Evolutionary conservation across 169 alveolate species (phyloP), one percentile per base, ranked within the genome.

Genomic region (Plasmodium chabaudi): DNA sequence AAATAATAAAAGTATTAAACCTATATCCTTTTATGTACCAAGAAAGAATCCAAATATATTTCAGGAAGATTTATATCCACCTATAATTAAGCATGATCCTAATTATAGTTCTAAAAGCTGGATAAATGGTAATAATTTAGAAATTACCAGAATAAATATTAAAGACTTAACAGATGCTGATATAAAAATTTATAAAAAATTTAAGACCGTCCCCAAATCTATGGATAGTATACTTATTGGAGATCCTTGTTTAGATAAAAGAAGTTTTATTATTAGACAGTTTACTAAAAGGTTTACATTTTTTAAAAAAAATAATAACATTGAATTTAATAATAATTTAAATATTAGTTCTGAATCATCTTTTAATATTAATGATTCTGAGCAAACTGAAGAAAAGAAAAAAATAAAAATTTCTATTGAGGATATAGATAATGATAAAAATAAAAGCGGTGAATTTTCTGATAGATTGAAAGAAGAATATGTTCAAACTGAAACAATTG

Each of bases 61-160:
- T 27, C 93, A 91, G 84, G 86, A 74, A 44, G 96, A 93, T 55
- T 86, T 93, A 46, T 93, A 93, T 64, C 90, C 90, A n/a, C 84
- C 79, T 67, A 82, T 82, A 34, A 47, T 82, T 9, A 56, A 55
- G 72, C 77, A 68, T 47, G 72, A 82, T 27, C 90, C 90, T 21
- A 44, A 82, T 4, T 19, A 10, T 56, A 42, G 42, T 9, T 53
- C 79, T 39, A 53, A 27, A 19, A 15, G 68, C 13, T 82, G 90
- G 90, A 67, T 65, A 17, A 57, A 82, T 23, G 90, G 90, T 4
- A 42, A 42, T 25, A 70, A 82, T 34, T 21, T 21, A 47, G 59
- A 55, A 21, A 82, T 82, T 55, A 55, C 55, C n/a, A 44, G 90
- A 25, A 46, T 82, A 17, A n/a, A 47, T 34, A 67, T 82, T 67